Percentiles rank a stretch among this genome's conserved stretches.
phyloP scores from a whole-genome alignment of 768 basidiomycete species.

The Rhizopogon sp. region DNA sequence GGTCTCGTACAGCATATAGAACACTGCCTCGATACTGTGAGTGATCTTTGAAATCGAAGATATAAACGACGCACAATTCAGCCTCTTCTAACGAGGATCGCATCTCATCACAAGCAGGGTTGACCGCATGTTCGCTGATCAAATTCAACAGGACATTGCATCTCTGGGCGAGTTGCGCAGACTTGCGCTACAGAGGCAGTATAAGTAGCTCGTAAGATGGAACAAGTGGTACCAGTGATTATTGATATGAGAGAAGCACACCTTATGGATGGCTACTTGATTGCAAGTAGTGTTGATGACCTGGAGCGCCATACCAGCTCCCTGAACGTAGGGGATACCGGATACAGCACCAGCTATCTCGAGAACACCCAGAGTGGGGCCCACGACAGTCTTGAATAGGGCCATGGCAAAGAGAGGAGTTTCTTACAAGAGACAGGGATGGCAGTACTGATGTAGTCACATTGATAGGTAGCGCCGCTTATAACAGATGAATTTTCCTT shows the following conservation, averaged over 20 bases:
- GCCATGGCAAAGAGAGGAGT: not conserved
- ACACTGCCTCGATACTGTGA: slow-evolving; percentile 25
- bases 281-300: slow-evolving; percentile 43
- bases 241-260: slow-evolving; percentile 13
- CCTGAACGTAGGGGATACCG: slow-evolving; percentile 42
- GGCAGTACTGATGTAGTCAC: not conserved
- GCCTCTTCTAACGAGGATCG: slow-evolving; percentile 38
- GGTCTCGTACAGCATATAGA: slow-evolving; percentile 33
- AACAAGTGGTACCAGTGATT: not conserved
- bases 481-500: not conserved
- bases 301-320: slow-evolving; percentile 37
- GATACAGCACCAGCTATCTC: slow-evolving; percentile 39
- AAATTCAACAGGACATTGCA: slow-evolving; percentile 35
- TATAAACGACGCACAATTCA: slow-evolving; percentile 31
- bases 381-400: slow-evolving; percentile 4
- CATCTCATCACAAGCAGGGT: slow-evolving; percentile 36
- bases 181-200: slow-evolving; percentile 28
- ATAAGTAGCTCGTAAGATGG: not conserved
- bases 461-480: not conserved
- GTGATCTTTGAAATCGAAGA: not conserved
- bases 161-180: slow-evolving; percentile 35
- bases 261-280: slow-evolving; percentile 46
- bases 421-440: not conserved
- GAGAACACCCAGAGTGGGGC: slow-evolving; percentile 22
- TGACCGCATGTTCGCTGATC: slow-evolving; percentile 34